A percentile compares a stretch with the other conserved stretches of the same genome.
Conservation (phyloP, 1,284 basidiomycete genomes). For the Thecaphora thlaspeos region DNA sequence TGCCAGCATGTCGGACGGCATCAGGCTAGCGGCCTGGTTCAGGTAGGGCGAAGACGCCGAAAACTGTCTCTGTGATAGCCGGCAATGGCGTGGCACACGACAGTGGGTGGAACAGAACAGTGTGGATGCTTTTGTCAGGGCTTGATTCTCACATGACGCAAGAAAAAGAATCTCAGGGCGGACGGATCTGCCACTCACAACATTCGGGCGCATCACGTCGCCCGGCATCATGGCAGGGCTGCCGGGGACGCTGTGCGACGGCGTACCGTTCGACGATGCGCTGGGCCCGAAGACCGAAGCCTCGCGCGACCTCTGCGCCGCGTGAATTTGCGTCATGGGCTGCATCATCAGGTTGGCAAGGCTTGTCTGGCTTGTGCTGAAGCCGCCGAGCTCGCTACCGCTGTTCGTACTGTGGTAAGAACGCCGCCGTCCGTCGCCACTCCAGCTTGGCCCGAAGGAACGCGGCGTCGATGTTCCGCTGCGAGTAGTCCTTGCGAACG, state of each 20-base stretch:
- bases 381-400: neutral
- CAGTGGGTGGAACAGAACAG: too few species aligned
- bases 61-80: neutral
- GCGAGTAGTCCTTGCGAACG: conserved; percentile 25
- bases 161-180: too few species aligned
- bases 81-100: neutral
- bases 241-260: neutral
- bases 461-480: conserved; percentile 30
- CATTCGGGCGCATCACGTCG: neutral
- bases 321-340: neutral
- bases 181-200: neutral
- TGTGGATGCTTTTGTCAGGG: too few species aligned
- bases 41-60: neutral
- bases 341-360: conserved; percentile 1
- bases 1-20: conserved; percentile 39
- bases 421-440: conserved; percentile 27
- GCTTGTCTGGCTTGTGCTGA: neutral
- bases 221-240: neutral
- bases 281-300: neutral
- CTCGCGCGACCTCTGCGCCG: neutral
- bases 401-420: conserved; percentile 25
- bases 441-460: neutral
- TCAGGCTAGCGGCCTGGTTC: neutral
- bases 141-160: too few species aligned
- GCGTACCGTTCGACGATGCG: neutral